Evolutionary conservation across 768 basidiomycete species (phyloP).

Genomic region (Clitopilus hobsonii): DNA sequence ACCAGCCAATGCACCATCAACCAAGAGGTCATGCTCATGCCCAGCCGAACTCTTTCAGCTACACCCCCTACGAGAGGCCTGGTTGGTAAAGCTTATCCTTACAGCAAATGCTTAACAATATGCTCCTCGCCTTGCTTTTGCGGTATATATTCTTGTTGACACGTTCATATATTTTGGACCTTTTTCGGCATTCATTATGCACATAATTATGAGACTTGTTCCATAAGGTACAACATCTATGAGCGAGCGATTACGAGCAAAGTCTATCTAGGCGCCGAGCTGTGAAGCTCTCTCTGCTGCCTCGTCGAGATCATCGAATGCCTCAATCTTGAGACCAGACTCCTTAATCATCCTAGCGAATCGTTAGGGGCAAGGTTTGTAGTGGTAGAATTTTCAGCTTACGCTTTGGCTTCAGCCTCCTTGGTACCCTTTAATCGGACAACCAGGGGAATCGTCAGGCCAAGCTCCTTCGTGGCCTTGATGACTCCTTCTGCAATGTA

Average conservation of each 20-base stretch:
- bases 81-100: conserved; percentile 40
- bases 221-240: conserved; percentile 9
- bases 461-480: conserved; percentile 91
- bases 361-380: conserved; percentile 10
- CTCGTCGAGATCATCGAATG: conserved; percentile 91
- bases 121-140: conserved; percentile 28
- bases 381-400: conserved; percentile 25
- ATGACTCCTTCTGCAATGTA: conserved; percentile 98
- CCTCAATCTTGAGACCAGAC: conserved; percentile 88
- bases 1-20: conserved; percentile 37
- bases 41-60: conserved; percentile 33
- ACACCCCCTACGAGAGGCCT: conserved; percentile 38
- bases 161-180: conserved; percentile 16
- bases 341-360: conserved; percentile 82
- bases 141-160: conserved; percentile 35
- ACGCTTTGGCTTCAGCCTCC: conserved; percentile 94
- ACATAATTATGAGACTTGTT: conserved; percentile 11
- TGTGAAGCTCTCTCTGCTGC: conserved; percentile 81
- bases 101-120: conserved; percentile 18
- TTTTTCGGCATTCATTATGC: conserved; percentile 3
- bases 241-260: too few relatives aligned
- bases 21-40: conserved; percentile 23
- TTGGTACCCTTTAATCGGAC: conserved; percentile 97
- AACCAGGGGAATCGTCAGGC: conserved; percentile 80
- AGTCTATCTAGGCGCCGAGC: conserved; percentile 46